A percentile compares a stretch with the other conserved stretches of the same genome.
These are phyloP conservation scores for Leucogyrophana mollusca DNA, from an alignment of 768 basidiomycete genomes.

Conservation along the genomic window DNA sequence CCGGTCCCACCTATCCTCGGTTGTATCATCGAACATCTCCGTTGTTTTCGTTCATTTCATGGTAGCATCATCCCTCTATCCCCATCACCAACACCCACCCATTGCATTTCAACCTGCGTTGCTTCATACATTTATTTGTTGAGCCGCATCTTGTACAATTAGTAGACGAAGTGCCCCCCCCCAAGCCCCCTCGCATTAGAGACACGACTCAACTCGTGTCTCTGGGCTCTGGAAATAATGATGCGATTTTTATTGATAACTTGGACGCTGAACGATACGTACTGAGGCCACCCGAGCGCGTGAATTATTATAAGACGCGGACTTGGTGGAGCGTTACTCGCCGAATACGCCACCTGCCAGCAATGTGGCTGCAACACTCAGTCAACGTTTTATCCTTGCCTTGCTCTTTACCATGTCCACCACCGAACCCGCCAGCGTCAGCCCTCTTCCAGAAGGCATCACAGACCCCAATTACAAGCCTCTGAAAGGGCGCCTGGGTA, in stretches of 20 bases:
- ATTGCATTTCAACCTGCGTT: constrained; percentile 35
- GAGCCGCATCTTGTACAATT: constrained; percentile 26
- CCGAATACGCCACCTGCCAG: too few relatives aligned
- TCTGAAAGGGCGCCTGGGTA: constrained; percentile 75
- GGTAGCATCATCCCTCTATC: constrained; percentile 4
- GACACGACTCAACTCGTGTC: constrained; percentile 32
- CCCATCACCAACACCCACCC: constrained; percentile 6
- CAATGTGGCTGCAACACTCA: too few relatives aligned
- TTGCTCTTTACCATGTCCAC: constrained; percentile 25
- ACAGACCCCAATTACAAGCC: constrained; percentile 68
- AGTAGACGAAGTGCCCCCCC: constrained; percentile 21
- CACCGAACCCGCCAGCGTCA: constrained; percentile 45
- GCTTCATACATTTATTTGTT: constrained; percentile 15
- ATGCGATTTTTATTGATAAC: constrained; percentile 25
- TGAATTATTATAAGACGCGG: too few relatives aligned
- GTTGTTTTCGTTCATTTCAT: constrained; percentile 7
- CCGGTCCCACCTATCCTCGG: constrained; percentile 4
- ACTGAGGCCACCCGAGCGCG: too few relatives aligned
- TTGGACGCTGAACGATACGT: too few relatives aligned
- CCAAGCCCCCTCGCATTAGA: constrained; percentile 32
- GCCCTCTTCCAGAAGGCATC: constrained; percentile 54
- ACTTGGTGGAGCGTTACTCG: too few relatives aligned
- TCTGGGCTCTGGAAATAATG: constrained; percentile 32
- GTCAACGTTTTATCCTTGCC: too few relatives aligned
- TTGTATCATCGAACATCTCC: constrained; percentile 12